Evolutionary conservation across 1,139 yeast species (phyloP).

Genomic region (Meyerozyma elateridarum): DNA sequence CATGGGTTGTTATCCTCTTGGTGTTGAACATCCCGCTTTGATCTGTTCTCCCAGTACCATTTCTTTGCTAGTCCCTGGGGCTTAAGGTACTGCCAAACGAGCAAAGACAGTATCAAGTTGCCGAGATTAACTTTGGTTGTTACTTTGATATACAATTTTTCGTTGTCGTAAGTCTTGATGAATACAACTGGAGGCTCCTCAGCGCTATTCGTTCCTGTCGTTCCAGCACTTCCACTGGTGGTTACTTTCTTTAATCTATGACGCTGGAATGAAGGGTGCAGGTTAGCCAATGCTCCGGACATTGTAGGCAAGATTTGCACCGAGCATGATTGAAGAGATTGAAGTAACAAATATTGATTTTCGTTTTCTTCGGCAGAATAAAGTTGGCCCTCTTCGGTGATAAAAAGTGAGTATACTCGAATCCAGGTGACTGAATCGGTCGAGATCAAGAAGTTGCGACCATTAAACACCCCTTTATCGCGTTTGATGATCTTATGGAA

Average conservation of each 20-base stretch:
- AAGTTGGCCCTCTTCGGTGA: constrained; percentile 35
- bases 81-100: constrained; percentile 62
- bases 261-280: neutral
- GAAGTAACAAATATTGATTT: constrained; percentile 30
- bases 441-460: constrained; percentile 32
- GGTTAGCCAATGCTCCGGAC: constrained; percentile 7
- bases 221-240: neutral
- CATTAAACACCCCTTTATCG: constrained; percentile 35
- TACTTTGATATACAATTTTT: constrained; percentile 43
- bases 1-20: constrained; percentile 17
- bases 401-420: constrained; percentile 26
- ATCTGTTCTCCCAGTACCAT: constrained; percentile 44
- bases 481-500: constrained; percentile 29
- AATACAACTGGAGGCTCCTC: constrained; percentile 43
- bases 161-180: constrained; percentile 44
- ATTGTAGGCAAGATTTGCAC: constrained; percentile 34
- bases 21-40: constrained; percentile 1
- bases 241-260: neutral
- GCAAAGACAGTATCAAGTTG: constrained; percentile 43
- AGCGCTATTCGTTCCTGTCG: no score
- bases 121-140: constrained; percentile 42
- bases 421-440: constrained; percentile 39
- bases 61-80: constrained; percentile 57
- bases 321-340: constrained; percentile 38
- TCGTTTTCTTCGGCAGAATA: constrained; percentile 33